phyloP scores from a whole-genome alignment of 208 protist species.

The Trypanosoma cruzi region DNA sequence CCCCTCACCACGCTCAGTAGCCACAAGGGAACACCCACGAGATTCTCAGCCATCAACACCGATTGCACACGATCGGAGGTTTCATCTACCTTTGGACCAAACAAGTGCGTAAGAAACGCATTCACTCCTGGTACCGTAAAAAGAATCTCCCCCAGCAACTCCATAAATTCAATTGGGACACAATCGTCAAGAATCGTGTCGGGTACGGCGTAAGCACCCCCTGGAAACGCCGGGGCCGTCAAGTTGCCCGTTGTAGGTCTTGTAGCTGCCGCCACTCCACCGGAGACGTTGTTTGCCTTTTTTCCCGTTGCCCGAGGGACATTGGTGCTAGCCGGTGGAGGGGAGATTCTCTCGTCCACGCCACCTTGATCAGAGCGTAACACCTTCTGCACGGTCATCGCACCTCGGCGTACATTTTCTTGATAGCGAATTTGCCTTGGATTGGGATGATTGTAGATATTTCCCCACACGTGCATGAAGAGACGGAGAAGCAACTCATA shows the following conservation, averaged over 20 bases:
- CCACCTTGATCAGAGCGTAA: slow-evolving; percentile 18
- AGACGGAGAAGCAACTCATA: slow-evolving; percentile 52
- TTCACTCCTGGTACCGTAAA: slow-evolving; percentile 41
- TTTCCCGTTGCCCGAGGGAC: neutral
- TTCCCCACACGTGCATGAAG: slow-evolving; percentile 68
- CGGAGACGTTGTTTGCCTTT: neutral
- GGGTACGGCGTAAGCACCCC: slow-evolving; percentile 37
- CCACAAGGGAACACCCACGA: slow-evolving; percentile 44
- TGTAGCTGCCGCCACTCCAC: neutral
- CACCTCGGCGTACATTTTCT: slow-evolving; percentile 18
- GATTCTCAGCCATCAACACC: neutral
- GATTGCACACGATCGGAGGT: neutral
- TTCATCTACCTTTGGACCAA: neutral
- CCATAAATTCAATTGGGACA: slow-evolving; percentile 71
- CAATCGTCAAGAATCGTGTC: slow-evolving; percentile 48
- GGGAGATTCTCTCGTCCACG: neutral
- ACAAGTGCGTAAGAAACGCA: neutral
- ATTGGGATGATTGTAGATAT: slow-evolving; percentile 52
- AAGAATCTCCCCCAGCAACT: slow-evolving; percentile 64
- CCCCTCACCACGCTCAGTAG: slow-evolving; percentile 35
- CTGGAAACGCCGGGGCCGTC: slow-evolving; percentile 31
- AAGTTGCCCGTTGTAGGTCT: neutral
- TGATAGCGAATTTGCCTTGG: slow-evolving; percentile 50
- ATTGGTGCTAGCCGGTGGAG: neutral
- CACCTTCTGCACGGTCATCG: slow-evolving; percentile 33